phyloP scores from a whole-genome alignment of 768 basidiomycete genomes.

The Termitomyces sp. region DNA sequence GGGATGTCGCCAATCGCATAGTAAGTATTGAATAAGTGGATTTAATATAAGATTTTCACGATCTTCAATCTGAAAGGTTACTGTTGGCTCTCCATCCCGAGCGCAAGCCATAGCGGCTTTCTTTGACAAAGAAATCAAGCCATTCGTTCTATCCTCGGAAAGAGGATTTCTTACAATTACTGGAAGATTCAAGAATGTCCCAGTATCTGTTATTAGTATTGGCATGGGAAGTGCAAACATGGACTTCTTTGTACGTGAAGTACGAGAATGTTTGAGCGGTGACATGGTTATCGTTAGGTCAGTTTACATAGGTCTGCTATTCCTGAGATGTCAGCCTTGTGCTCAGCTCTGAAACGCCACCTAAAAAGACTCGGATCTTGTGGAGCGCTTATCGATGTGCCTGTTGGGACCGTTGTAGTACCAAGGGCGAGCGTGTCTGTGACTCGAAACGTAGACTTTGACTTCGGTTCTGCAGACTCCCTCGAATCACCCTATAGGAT shows the following conservation, averaged over 20 bases:
- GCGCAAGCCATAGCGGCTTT: constrained; percentile 55
- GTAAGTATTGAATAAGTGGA: constrained; percentile 33
- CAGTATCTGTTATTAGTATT: constrained; percentile 73
- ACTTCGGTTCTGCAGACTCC: constrained; percentile 49
- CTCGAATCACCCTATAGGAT: constrained; percentile 58
- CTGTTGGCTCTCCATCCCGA: constrained; percentile 71
- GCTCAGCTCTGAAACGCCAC: constrained; percentile 7
- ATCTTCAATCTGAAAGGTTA: constrained; percentile 43
- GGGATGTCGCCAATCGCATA: constrained; percentile 81
- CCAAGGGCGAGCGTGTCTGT: constrained; percentile 68
- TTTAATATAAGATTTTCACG: background rate
- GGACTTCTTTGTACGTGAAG: constrained; percentile 85
- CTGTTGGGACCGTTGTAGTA: constrained; percentile 74
- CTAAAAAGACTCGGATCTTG: constrained; percentile 72
- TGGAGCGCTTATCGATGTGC: constrained; percentile 63
- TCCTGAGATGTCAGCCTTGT: constrained; percentile 4
- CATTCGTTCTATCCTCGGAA: constrained; percentile 66
- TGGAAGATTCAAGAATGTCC: constrained; percentile 58
- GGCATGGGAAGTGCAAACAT: constrained; percentile 84
- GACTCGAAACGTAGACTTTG: constrained; percentile 73
- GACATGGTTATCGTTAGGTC: constrained; percentile 53
- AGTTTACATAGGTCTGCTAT: constrained; percentile 12
- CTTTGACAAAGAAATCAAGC: constrained; percentile 57
- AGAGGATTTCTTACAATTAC: constrained; percentile 76
- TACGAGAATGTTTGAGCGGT: constrained; percentile 68